Conservation (phyloP, 1,284 basidiomycete species). For the Takashimella koratensis region DNA sequence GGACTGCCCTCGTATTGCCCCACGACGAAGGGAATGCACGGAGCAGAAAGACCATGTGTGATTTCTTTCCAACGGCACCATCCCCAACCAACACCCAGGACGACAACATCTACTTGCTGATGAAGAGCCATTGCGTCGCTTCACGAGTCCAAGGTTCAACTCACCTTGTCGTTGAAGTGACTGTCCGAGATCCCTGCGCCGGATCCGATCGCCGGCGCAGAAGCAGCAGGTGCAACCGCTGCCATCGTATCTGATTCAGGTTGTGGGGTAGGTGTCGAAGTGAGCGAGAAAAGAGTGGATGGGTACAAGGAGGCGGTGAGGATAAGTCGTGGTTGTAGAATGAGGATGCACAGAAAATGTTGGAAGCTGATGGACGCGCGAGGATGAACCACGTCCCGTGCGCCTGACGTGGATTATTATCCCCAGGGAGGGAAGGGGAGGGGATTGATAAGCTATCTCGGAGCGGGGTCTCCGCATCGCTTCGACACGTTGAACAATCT, state of each 20-base stretch:
- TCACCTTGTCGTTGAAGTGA: conserved; percentile 45
- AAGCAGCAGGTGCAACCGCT: conserved; percentile 5
- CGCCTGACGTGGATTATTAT: not conserved
- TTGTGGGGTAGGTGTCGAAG: not conserved
- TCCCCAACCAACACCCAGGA: too few relatives aligned
- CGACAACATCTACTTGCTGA: too few relatives aligned
- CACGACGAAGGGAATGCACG: too few relatives aligned
- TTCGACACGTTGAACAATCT: not conserved
- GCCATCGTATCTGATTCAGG: too few relatives aligned
- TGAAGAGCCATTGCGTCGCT: too few relatives aligned
- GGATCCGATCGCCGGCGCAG: conserved; percentile 9
- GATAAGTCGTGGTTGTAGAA: too few relatives aligned
- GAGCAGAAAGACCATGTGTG: too few relatives aligned
- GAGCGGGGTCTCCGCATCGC: not conserved
- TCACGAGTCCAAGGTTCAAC: conserved; percentile 7
- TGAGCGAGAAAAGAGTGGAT: not conserved
- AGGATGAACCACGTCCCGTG: conserved; percentile 1
- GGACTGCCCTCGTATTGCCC: too few relatives aligned
- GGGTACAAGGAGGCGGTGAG: too few relatives aligned
- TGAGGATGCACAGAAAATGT: not conserved
- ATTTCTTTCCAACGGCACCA: too few relatives aligned
- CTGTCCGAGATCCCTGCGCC: conserved; percentile 33
- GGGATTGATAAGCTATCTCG: too few relatives aligned
- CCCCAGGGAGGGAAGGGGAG: too few relatives aligned
- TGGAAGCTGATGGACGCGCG: conserved; percentile 5